Evolutionary conservation across 2,329 filamentous ascomycete species (phyloP).

Genomic region (Paraphaeosphaeria minitans): DNA sequence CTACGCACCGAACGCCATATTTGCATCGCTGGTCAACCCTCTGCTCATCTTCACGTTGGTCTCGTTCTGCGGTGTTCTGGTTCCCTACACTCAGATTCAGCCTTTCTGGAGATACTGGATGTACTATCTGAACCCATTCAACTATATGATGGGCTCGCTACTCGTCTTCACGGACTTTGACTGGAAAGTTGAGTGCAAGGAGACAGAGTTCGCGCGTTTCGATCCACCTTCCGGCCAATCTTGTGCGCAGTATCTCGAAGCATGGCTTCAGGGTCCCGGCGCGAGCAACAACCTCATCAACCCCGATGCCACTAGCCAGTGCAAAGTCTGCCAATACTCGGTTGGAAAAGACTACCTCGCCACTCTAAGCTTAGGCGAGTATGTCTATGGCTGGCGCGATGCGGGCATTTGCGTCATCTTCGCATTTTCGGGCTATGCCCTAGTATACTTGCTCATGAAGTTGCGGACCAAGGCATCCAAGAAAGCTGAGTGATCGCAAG

Average conservation of each 20-base stretch:
- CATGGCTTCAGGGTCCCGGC: slow-evolving; percentile 58
- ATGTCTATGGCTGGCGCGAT: slow-evolving; percentile 70
- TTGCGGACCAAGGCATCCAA: slow-evolving; percentile 47
- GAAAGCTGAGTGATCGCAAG: slow-evolving; percentile 34
- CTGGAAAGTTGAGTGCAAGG: slow-evolving; percentile 45
- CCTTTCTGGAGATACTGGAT: slow-evolving; percentile 67
- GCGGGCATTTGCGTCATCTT: slow-evolving; percentile 64
- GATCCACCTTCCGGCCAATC: slow-evolving; percentile 58
- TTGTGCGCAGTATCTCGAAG: slow-evolving; percentile 62
- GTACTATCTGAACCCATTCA: slow-evolving; percentile 51
- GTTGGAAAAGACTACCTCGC: slow-evolving; percentile 63
- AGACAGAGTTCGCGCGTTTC: slow-evolving; percentile 49
- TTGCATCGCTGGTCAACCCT: slow-evolving; percentile 59
- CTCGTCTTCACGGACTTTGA: slow-evolving; percentile 51
- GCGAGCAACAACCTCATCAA: slow-evolving; percentile 59
- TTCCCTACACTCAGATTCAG: slow-evolving; percentile 65
- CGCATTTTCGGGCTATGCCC: slow-evolving; percentile 57
- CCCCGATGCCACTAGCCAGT: slow-evolving; percentile 60
- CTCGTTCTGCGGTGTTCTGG: slow-evolving; percentile 61
- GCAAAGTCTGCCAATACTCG: slow-evolving; percentile 65
- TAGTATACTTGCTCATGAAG: slow-evolving; percentile 53
- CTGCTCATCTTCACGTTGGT: slow-evolving; percentile 28
- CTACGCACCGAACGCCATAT: slow-evolving; percentile 50
- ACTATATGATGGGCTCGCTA: slow-evolving; percentile 50
- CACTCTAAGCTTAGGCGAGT: slow-evolving; percentile 64